These are phyloP conservation scores for Colletotrichum cordylinicola DNA, from an alignment of 2,329 filamentous ascomycete species.

Conservation along the genomic window DNA sequence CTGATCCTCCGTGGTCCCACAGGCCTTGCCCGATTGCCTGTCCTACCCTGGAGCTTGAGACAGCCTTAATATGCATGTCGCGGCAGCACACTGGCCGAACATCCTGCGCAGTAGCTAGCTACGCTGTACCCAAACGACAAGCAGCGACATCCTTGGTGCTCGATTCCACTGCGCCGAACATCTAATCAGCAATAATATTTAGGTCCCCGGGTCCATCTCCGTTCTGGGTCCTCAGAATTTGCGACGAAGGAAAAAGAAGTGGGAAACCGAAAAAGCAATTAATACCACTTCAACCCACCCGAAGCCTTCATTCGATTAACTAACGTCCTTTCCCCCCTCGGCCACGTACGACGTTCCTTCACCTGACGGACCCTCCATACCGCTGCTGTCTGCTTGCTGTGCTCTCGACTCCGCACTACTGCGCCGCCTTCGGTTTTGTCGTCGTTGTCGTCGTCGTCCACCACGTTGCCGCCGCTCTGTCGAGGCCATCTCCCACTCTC, in stretches of 20 bases:
- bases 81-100: constrained; percentile 13
- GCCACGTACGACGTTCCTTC: background rate
- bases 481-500: background rate
- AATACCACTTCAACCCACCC: constrained; percentile 3
- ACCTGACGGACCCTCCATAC: background rate
- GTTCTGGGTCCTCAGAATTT: constrained; percentile 11
- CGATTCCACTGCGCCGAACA: constrained; percentile 18
- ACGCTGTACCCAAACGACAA: background rate
- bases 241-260: constrained; percentile 6
- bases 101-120: background rate
- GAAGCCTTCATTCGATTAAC: background rate
- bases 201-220: constrained; percentile 12
- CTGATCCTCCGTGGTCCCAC: constrained; percentile 20
- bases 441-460: background rate
- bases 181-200: constrained; percentile 18
- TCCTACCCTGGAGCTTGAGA: constrained; percentile 19
- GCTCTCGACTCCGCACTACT: background rate
- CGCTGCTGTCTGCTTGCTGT: background rate
- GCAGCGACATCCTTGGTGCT: constrained; percentile 21
- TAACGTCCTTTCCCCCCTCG: background rate
- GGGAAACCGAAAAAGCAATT: constrained; percentile 14
- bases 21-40: constrained; percentile 15
- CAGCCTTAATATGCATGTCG: constrained; percentile 22
- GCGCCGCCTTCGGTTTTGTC: background rate
- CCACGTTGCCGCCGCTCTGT: background rate